Evolutionary conservation across 257 asterid species (phyloP).

Genomic region (Nicotiana benthamiana): DNA sequence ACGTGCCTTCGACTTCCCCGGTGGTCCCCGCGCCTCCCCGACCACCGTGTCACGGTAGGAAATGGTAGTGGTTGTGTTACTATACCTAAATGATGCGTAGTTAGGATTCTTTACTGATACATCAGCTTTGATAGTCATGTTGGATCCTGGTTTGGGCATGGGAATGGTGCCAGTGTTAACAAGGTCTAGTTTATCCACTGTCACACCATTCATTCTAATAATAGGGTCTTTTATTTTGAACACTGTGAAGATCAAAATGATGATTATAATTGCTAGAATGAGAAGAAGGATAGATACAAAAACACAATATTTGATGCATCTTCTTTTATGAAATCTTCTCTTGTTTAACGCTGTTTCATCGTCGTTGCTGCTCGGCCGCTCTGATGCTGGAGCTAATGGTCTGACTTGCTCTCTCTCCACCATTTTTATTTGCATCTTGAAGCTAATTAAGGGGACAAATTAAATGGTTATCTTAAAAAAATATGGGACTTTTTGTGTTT

Average conservation of each 20-base stretch:
- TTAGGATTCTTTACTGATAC: slow-evolving; percentile 77
- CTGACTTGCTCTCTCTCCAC: slow-evolving; percentile 50
- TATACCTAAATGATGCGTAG: slow-evolving; percentile 51
- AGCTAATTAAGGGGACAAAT: neutral
- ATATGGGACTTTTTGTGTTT: neutral
- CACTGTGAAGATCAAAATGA: slow-evolving; percentile 57
- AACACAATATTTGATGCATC: slow-evolving; percentile 40
- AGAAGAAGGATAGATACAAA: slow-evolving; percentile 33
- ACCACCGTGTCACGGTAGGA: slow-evolving; percentile 44
- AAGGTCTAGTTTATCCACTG: slow-evolving; percentile 28
- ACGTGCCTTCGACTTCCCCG: slow-evolving; percentile 64
- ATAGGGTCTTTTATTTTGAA: slow-evolving; percentile 55
- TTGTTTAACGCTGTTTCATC: slow-evolving; percentile 18
- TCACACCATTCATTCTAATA: slow-evolving; percentile 45
- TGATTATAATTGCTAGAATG: slow-evolving; percentile 30
- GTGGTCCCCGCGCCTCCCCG: slow-evolving; percentile 76
- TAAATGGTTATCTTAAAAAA: neutral
- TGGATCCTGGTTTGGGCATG: slow-evolving; percentile 51
- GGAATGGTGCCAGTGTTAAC: slow-evolving; percentile 17
- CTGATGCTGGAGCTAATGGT: slow-evolving; percentile 59
- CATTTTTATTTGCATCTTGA: slow-evolving; percentile 10
- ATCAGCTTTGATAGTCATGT: slow-evolving; percentile 59
- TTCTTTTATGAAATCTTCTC: slow-evolving; percentile 20
- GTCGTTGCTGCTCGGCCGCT: slow-evolving; percentile 41
- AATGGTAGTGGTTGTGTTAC: slow-evolving; percentile 54